Base-by-base conservation (phyloP, 2,329 filamentous ascomycete genomes). In the Ceratocystis ficicola region DNA sequence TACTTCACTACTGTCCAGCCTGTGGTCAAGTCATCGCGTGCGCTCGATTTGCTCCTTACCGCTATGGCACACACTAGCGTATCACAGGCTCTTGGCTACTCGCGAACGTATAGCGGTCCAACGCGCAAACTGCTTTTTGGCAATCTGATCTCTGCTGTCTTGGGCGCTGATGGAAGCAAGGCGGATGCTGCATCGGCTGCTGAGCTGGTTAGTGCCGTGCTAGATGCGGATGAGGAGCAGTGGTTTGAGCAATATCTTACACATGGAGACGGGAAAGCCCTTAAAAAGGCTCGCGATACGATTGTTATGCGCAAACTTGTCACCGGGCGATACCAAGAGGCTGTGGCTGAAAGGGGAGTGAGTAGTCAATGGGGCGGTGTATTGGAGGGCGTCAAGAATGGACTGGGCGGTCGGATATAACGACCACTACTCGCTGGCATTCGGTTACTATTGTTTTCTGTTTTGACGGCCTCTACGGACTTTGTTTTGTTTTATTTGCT, bases 1-100 rank as follows among this genome's bases (percentile, higher is more conserved):
- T 95, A 94, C 75, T 94, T 88, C 75, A 81, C 91, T 69, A 84
- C 86, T 12, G 86, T 87, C 0, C 85, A 86, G 69, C 90, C 90
- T 1, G 83, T 87, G 22, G 77, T 95, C n/a, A 83, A 83, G 69
- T 83, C 80, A 0, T 77, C 81, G 1, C 77, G 80, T 32, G 83
- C 87, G 0, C 78, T 89, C 8, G 80, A 83, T 67, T 78, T 85
- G 6, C 83, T 92, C 44, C 91, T 90, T 70, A 80, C 82, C 52
- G 86, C 88, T 6, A 79, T 94, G 61, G 82, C 85, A 1, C 78
- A 78, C 44, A 84, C 86, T 6, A 89, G 82, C 71, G 79, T 92
- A 4, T 82, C 84, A 0, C 88, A 91, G 71, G 86, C 88, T 2
- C 85, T 93, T 66, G 84, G 84, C 68, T 94, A 90, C 74, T 82